Evolutionary conservation across 495 filamentous ascomycete species (phyloP).

Genomic region (Penicillium pancosmium): DNA sequence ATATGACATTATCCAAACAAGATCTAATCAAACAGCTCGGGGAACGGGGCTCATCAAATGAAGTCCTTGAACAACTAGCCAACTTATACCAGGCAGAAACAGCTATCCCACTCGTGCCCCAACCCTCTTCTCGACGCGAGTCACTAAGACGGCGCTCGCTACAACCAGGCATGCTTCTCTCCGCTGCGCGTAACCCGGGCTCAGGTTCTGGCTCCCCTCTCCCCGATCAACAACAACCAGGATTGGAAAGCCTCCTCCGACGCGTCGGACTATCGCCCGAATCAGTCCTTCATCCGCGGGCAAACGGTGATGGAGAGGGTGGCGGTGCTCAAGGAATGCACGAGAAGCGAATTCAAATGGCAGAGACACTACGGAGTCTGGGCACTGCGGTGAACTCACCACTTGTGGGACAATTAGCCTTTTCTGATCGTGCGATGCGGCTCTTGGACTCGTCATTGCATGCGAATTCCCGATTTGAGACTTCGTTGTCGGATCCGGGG

Average conservation of each 20-base stretch:
- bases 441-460: conserved; percentile 39
- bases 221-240: conserved; percentile 29
- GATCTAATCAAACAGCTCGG: conserved; percentile 31
- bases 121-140: conserved; percentile 33
- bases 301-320: conserved; percentile 4
- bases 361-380: conserved; percentile 29
- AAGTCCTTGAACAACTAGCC: conserved; percentile 38
- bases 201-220: background rate
- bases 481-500: conserved; percentile 30
- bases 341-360: conserved; percentile 36
- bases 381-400: conserved; percentile 37
- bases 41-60: conserved; percentile 41
- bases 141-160: conserved; percentile 35
- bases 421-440: conserved; percentile 36
- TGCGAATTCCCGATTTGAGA: conserved; percentile 32
- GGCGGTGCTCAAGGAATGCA: conserved; percentile 25
- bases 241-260: conserved; percentile 40
- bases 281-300: conserved; percentile 32
- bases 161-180: conserved; percentile 21
- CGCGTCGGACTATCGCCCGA: conserved; percentile 40
- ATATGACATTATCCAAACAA: conserved; percentile 42
- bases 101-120: conserved; percentile 23
- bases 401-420: conserved; percentile 28
- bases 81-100: conserved; percentile 38
- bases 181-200: conserved; percentile 17